Percentiles rank a stretch among this genome's conserved stretches.
phyloP scores from a whole-genome alignment of 768 basidiomycete genomes.

The Obba rivulosa region DNA sequence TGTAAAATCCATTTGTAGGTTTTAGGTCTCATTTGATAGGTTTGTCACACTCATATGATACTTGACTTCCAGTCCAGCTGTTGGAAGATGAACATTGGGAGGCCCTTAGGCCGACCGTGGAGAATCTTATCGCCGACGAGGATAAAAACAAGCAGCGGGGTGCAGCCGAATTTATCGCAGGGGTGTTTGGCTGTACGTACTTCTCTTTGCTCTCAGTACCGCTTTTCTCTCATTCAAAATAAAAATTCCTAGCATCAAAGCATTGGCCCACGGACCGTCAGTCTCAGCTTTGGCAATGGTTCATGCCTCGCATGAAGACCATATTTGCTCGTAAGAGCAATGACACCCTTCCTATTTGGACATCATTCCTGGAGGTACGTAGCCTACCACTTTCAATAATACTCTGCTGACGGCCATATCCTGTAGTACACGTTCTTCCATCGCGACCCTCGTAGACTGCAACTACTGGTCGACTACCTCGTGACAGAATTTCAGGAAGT shows the following conservation, averaged over 20 bases:
- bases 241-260: constrained; percentile 66
- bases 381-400: background rate
- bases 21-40: background rate
- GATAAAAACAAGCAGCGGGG: constrained; percentile 87
- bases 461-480: constrained; percentile 73
- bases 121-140: constrained; percentile 58
- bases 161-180: constrained; percentile 78
- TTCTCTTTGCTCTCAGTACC: background rate
- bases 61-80: constrained; percentile 54
- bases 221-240: background rate
- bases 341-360: constrained; percentile 75
- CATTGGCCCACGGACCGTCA: constrained; percentile 81
- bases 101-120: constrained; percentile 54
- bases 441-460: constrained; percentile 78
- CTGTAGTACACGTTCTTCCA: constrained; percentile 68
- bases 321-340: constrained; percentile 71
- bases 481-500: constrained; percentile 55
- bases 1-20: constrained; percentile 72
- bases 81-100: constrained; percentile 70
- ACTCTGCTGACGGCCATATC: background rate
- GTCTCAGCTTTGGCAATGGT: constrained; percentile 73
- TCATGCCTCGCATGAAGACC: constrained; percentile 56
- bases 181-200: constrained; percentile 54
- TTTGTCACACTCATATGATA: background rate
- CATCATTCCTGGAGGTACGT: constrained; percentile 69